phyloP scores from a whole-genome alignment of 495 filamentous ascomycete genomes.

The Neurospora sp. region DNA sequence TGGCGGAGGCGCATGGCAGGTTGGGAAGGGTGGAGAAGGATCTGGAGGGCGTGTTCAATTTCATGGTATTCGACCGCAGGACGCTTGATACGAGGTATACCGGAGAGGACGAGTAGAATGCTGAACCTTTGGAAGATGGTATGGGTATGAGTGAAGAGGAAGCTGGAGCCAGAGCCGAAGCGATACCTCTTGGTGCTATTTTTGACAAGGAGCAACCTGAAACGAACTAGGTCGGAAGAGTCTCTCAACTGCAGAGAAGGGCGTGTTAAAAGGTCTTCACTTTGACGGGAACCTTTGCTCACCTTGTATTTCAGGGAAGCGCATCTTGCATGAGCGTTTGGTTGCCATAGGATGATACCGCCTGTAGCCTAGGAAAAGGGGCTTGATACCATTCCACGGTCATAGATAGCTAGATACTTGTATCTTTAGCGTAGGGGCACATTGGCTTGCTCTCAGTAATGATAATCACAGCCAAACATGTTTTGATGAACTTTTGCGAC shows the following conservation, averaged over 20 bases:
- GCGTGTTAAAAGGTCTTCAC: too few species aligned
- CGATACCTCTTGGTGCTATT: not conserved
- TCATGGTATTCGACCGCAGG: conserved; percentile 31
- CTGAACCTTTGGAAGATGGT: not conserved
- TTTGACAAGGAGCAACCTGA: not conserved
- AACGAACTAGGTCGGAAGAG: not conserved
- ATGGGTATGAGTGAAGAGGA: not conserved
- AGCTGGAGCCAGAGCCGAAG: not conserved
- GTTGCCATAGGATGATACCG: too few species aligned
- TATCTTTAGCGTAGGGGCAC: not conserved
- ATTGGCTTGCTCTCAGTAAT: not conserved
- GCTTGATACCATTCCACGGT: not conserved
- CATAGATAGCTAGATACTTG: not conserved
- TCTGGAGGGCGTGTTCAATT: conserved; percentile 34
- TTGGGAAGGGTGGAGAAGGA: conserved; percentile 22
- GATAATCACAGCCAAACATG: not conserved
- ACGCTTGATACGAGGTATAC: conserved; percentile 25
- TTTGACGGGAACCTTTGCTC: too few species aligned
- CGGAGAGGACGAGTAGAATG: not conserved
- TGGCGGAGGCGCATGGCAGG: conserved; percentile 28
- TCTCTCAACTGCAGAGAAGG: too few species aligned
- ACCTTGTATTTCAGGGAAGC: too few species aligned
- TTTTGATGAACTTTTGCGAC: not conserved
- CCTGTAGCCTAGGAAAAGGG: too few species aligned
- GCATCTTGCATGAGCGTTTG: too few species aligned